Base-by-base conservation (phyloP, 139 green algal species). In the Astrephomene gubernaculifera region DNA sequence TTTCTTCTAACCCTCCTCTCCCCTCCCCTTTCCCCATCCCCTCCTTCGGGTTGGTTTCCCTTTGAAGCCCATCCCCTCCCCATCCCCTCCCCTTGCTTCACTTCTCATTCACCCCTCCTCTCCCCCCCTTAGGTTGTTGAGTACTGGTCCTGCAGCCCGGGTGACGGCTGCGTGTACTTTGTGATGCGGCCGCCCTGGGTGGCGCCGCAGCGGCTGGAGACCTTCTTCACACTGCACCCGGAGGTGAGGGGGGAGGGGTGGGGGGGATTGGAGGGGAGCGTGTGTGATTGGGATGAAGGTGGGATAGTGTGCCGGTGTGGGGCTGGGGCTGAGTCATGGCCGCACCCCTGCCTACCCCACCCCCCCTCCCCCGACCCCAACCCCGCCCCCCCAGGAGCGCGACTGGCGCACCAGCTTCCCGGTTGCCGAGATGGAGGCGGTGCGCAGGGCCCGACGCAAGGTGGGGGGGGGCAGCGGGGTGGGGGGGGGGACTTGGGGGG, bases 131-230 rank as follows among this genome's bases (percentile, higher is more conserved):
- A 92, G 88, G 88, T 90, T 22, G 65, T 86, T 25, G 87, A 93
- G 81, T 88, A 87, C 68, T 93, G 90, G 90, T 67, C 49, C 67
- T 81, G 65, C 21, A n/a, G 71, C 61, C 90, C 90, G 8, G 90
- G 83, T 4, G 90, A 93, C 43, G 88, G 88, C 68, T 45, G 41
- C 60, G 76, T 90, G 27, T 91, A 92, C 71, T 93, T 84, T 71
- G 87, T 91, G 54, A 6, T 92, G 49, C 71, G 90, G 27, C 90
- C 90, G 29, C 86, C 90, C 4, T 93, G 90, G 90, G 86, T 93
- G 41, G 69, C 39, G 17, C 54, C 38, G 31, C 75, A 89, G 71
- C 49, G 69, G 9, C 49, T 88, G 65, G 71, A 88, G 22, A 74
- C 85, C 29, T 93, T 90, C 73, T 91, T 89, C 68, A 87, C 60